A percentile compares a stretch with the other conserved stretches of the same genome.
These are phyloP conservation scores for Cystobasidium tubakii DNA, from an alignment of 768 basidiomycete genomes.

Conservation along the genomic window DNA sequence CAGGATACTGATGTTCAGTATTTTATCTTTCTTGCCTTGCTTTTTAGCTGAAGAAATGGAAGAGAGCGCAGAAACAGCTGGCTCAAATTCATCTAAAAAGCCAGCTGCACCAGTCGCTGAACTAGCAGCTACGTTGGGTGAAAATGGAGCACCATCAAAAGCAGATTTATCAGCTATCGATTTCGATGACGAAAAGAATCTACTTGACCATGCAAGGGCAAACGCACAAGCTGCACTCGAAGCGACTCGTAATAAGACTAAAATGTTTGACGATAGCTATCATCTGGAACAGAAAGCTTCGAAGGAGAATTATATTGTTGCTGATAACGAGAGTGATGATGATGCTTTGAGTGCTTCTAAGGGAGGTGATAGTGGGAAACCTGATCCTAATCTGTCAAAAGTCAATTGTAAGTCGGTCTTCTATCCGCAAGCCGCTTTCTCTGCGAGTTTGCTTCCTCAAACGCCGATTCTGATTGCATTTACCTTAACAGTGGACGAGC, in stretches of 20 bases:
- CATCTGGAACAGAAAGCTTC: constrained; percentile 73
- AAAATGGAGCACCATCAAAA: constrained; percentile 63
- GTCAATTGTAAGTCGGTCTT: constrained; percentile 41
- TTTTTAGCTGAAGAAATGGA: constrained; percentile 49
- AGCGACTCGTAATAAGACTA: constrained; percentile 69
- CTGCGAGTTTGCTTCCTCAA: not conserved
- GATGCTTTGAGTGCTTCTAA: constrained; percentile 6
- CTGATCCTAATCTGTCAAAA: constrained; percentile 12
- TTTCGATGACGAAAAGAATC: constrained; percentile 70
- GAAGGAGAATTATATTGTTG: constrained; percentile 54
- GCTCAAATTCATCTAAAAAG: not conserved
- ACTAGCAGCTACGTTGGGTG: constrained; percentile 77
- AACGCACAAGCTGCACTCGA: constrained; percentile 85
- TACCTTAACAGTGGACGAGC: constrained; percentile 68
- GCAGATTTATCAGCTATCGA: constrained; percentile 29
- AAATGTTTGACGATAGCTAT: constrained; percentile 77
- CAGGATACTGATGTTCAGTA: too few relatives aligned
- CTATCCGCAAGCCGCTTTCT: not conserved
- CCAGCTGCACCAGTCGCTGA: constrained; percentile 44
- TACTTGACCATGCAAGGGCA: constrained; percentile 72
- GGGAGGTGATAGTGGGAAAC: not conserved
- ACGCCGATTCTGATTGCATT: not conserved
- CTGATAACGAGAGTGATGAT: constrained; percentile 10
- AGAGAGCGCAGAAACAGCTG: constrained; percentile 47
- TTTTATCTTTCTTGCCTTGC: too few relatives aligned